Evolutionary conservation across 1,284 basidiomycete genomes (phyloP).

Genomic region (Ceratobasidium sp.): DNA sequence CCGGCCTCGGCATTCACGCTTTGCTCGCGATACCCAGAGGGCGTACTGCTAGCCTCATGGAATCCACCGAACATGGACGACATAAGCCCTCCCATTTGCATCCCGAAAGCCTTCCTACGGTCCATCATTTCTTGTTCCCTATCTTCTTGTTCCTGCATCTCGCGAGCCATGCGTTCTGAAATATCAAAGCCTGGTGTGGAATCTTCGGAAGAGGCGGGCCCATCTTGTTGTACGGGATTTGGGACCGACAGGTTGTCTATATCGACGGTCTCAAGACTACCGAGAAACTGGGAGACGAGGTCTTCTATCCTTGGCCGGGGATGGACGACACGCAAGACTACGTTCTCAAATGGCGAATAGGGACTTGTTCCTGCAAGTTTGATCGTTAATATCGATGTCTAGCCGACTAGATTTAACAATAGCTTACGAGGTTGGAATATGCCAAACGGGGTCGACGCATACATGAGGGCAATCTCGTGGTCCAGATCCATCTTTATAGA

Average conservation of each 20-base stretch:
- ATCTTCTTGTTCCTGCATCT: slow-evolving; percentile 29
- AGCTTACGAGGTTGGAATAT: slow-evolving; percentile 20
- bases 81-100: slow-evolving; percentile 17
- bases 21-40: background rate
- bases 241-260: background rate
- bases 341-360: slow-evolving; percentile 20
- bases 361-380: background rate
- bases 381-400: no score
- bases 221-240: no score
- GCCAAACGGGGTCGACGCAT: slow-evolving; percentile 16
- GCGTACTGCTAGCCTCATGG: background rate
- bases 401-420: no score
- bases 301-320: slow-evolving; percentile 20
- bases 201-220: background rate
- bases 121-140: slow-evolving; percentile 24
- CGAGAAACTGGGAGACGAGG: slow-evolving; percentile 17
- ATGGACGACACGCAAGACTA: slow-evolving; percentile 14
- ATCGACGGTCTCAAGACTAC: background rate
- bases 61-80: slow-evolving; percentile 6
- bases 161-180: slow-evolving; percentile 32
- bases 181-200: slow-evolving; percentile 8
- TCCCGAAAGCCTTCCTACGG: background rate
- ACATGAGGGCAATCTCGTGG: slow-evolving; percentile 29
- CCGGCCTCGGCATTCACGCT: slow-evolving; percentile 23
- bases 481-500: slow-evolving; percentile 14